These are phyloP conservation scores for Colletotrichum shisoi DNA, from an alignment of 2,329 filamentous ascomycete genomes.

Conservation along the genomic window DNA sequence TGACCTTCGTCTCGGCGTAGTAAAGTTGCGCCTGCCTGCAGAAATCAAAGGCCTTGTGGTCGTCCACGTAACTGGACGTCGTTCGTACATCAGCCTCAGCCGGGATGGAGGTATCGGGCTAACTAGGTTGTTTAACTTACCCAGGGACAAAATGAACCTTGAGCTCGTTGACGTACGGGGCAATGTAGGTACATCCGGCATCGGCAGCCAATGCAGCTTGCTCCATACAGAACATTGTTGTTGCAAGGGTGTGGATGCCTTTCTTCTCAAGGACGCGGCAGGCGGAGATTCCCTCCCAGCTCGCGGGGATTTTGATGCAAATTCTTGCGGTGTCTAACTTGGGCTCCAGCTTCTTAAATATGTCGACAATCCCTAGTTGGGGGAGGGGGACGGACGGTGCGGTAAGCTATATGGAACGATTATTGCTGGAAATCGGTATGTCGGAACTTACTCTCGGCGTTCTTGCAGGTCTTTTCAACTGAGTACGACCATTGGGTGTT, in stretches of 20 bases:
- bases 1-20: constrained; percentile 53
- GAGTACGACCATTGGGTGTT: constrained; percentile 65
- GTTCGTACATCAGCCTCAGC: neutral
- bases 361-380: constrained; percentile 57
- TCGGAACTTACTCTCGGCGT: constrained; percentile 57
- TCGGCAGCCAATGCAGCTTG: constrained; percentile 67
- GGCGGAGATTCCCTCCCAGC: constrained; percentile 69
- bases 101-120: neutral
- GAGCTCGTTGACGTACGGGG: constrained; percentile 72
- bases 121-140: constrained; percentile 45
- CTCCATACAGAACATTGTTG: constrained; percentile 68
- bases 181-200: constrained; percentile 67
- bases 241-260: constrained; percentile 67
- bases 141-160: constrained; percentile 66
- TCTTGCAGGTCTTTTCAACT: constrained; percentile 57
- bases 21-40: constrained; percentile 62
- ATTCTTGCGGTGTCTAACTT: constrained; percentile 58
- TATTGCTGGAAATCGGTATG: neutral
- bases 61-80: constrained; percentile 55
- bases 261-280: constrained; percentile 61
- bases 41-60: constrained; percentile 59
- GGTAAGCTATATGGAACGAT: neutral
- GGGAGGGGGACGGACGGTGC: neutral
- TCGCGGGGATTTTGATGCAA: constrained; percentile 70
- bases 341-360: constrained; percentile 56